Evolutionary conservation across 2,329 filamentous ascomycete genomes (phyloP).

Genomic region (Graphilbum sp.): DNA sequence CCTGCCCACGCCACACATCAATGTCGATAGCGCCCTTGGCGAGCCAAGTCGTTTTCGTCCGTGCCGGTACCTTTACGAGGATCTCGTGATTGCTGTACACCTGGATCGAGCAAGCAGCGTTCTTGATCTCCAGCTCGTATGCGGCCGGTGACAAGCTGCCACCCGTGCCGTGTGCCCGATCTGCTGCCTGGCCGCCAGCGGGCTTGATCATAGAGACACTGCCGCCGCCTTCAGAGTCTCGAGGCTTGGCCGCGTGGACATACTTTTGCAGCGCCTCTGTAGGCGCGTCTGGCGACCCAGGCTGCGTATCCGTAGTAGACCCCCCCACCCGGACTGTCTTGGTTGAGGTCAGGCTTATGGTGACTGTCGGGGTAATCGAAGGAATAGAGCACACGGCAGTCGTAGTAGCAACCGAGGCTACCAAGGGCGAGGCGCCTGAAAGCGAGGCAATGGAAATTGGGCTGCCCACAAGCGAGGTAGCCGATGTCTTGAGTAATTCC

Average conservation of each 20-base stretch:
- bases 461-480: no score
- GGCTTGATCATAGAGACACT: no score
- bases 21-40: constrained; percentile 39
- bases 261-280: background rate
- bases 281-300: no score
- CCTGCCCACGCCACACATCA: constrained; percentile 32
- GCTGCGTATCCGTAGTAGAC: no score
- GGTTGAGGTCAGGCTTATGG: constrained; percentile 21
- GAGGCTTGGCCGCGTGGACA: no score
- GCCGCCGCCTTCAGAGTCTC: no score
- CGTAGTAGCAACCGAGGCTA: no score
- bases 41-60: constrained; percentile 36
- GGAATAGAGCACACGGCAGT: constrained; percentile 4
- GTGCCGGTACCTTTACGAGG: constrained; percentile 33
- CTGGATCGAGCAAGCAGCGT: constrained; percentile 27
- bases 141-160: background rate
- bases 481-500: no score
- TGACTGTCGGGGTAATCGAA: constrained; percentile 11
- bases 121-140: constrained; percentile 11
- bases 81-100: constrained; percentile 31
- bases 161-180: background rate
- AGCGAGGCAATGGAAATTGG: background rate
- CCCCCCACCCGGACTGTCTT: constrained; percentile 18
- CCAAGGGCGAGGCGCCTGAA: background rate
- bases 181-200: no score